Evolutionary conservation across 2,329 filamentous ascomycete genomes (phyloP).

Genomic region (Raffaelea arxii): DNA sequence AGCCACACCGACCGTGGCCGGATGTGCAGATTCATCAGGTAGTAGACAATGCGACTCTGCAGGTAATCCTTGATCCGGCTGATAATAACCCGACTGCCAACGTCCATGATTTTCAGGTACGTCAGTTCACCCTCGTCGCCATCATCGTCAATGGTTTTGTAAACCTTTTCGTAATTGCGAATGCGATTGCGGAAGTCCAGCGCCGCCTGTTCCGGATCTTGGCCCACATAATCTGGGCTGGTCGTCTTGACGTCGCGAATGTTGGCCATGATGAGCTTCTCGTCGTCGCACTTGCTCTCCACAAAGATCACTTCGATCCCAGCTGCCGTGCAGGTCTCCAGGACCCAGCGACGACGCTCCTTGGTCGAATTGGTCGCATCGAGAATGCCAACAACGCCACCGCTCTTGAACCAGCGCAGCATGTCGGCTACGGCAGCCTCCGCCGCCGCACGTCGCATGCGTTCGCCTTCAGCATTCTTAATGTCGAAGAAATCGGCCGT

Average conservation of each 20-base stretch:
- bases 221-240: slow-evolving; percentile 86
- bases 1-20: slow-evolving; percentile 94
- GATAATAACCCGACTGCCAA: slow-evolving; percentile 93
- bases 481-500: slow-evolving; percentile 93
- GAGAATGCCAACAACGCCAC: slow-evolving; percentile 85
- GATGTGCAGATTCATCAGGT: slow-evolving; percentile 97
- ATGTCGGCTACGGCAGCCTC: slow-evolving; percentile 90
- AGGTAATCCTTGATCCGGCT: slow-evolving; percentile 96
- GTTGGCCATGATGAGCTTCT: slow-evolving; percentile 95
- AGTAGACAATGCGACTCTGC: slow-evolving; percentile 93
- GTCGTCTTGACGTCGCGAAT: slow-evolving; percentile 96
- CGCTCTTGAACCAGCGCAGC: slow-evolving; percentile 81
- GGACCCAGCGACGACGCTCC: slow-evolving; percentile 79
- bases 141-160: slow-evolving; percentile 79
- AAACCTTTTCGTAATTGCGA: slow-evolving; percentile 93
- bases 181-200: slow-evolving; percentile 91
- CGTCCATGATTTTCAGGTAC: slow-evolving; percentile 95
- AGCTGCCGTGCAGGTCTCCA: slow-evolving; percentile 64
- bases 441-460: slow-evolving; percentile 75
- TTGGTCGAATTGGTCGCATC: slow-evolving; percentile 98
- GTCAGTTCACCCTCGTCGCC: slow-evolving; percentile 76
- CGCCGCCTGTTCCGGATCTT: slow-evolving; percentile 86
- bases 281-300: slow-evolving; percentile 93
- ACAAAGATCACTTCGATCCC: slow-evolving; percentile 89
- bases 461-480: slow-evolving; percentile 81